Evolutionary conservation across 106 monocot genomes (phyloP).

Genomic region (Cymbidium sinense): DNA sequence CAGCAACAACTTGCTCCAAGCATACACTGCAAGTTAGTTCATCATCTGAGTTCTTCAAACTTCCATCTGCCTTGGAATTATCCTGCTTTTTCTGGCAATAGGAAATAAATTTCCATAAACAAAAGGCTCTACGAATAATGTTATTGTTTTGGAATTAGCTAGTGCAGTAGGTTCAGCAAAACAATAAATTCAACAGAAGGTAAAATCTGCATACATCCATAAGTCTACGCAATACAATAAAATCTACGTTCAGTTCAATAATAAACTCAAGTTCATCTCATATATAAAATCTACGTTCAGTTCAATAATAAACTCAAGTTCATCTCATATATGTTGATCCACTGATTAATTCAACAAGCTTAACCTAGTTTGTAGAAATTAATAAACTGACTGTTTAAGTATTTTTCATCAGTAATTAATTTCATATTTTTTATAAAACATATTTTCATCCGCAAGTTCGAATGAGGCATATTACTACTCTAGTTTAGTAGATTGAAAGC

Average conservation of each 20-base stretch:
- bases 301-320: not conserved
- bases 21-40: conserved; percentile 92
- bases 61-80: conserved; percentile 26
- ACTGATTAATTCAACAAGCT: not conserved
- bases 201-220: not conserved
- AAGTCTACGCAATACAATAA: not conserved
- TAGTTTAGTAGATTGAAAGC: no score
- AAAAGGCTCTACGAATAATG: not conserved
- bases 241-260: not conserved
- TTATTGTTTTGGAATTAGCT: not conserved
- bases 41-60: conserved; percentile 41
- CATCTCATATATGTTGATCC: not conserved
- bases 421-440: not conserved
- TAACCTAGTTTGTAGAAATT: not conserved
- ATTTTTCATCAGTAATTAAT: not conserved
- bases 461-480: not conserved
- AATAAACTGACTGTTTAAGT: not conserved
- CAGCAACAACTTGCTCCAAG: conserved; percentile 89
- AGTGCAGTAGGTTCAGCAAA: not conserved
- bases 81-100: conserved; percentile 49
- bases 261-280: not conserved
- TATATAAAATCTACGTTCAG: not conserved
- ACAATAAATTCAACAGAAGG: not conserved
- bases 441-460: not conserved
- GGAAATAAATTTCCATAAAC: not conserved